Evolutionary conservation across 805 yeast genomes (phyloP).

Genomic region (Hanseniaspora mollemarum): DNA sequence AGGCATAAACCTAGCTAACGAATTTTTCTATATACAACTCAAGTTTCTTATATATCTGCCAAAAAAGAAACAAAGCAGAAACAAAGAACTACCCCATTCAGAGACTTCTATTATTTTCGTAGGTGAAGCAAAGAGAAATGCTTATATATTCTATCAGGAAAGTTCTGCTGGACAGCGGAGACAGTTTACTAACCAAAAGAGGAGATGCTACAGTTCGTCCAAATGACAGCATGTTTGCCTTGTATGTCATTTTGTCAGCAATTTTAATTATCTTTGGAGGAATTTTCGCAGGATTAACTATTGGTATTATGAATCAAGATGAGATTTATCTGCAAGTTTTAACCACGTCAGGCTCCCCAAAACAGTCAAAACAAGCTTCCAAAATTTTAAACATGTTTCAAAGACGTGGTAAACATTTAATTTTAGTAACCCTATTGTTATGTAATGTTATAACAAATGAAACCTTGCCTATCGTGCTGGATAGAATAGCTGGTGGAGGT

Average conservation of each 20-base stretch:
- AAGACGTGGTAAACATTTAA: conserved; percentile 89
- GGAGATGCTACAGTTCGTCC: conserved; percentile 1
- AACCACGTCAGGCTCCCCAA: conserved; percentile 67
- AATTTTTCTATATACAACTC: too few relatives aligned
- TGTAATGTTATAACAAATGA: conserved; percentile 90
- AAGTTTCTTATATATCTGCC: too few relatives aligned
- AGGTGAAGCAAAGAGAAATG: too few relatives aligned
- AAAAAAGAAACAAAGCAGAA: neutral
- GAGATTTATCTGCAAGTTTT: conserved; percentile 88
- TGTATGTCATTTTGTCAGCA: conserved; percentile 10
- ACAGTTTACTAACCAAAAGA: neutral
- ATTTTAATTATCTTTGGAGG: conserved; percentile 54
- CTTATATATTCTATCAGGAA: conserved; percentile 12
- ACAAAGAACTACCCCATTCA: too few relatives aligned
- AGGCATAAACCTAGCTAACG: too few relatives aligned
- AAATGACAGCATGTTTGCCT: conserved; percentile 9
- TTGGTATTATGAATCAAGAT: conserved; percentile 96
- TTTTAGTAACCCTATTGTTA: conserved; percentile 72
- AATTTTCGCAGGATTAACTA: conserved; percentile 86
- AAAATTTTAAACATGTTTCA: conserved; percentile 57
- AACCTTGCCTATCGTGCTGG: conserved; percentile 85
- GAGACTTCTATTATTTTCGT: too few relatives aligned
- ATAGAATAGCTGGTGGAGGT: conserved; percentile 90
- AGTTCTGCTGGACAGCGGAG: neutral
- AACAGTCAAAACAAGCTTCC: conserved; percentile 56